These are phyloP conservation scores for Singerocomus rubriflavus DNA, from an alignment of 1,284 basidiomycete genomes.

Conservation along the genomic window DNA sequence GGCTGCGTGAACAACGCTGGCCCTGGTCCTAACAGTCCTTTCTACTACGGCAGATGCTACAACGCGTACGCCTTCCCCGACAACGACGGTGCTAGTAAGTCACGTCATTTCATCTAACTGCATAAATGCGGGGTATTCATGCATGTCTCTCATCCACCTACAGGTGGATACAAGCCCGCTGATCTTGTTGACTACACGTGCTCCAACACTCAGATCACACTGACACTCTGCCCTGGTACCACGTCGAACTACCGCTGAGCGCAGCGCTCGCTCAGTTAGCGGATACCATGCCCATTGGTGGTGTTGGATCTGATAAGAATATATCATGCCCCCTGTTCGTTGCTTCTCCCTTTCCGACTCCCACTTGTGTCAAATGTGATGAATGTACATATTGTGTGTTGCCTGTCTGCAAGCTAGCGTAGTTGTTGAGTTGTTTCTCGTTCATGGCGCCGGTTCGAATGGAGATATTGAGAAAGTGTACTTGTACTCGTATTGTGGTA, in stretches of 20 bases:
- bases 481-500: too few relatives aligned
- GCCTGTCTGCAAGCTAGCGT: not conserved
- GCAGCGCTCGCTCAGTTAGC: not conserved
- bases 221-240: conserved; percentile 33
- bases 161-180: conserved; percentile 24
- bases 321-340: not conserved
- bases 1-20: conserved; percentile 29
- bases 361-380: not conserved
- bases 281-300: not conserved
- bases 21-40: conserved; percentile 30
- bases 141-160: not conserved
- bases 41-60: conserved; percentile 29
- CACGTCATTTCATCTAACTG: not conserved
- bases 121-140: not conserved
- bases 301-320: not conserved
- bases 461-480: not conserved
- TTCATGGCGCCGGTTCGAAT: not conserved
- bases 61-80: conserved; percentile 35
- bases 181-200: conserved; percentile 33
- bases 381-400: not conserved
- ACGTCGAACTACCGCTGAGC: conserved; percentile 23
- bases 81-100: conserved; percentile 31
- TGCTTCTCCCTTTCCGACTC: not conserved
- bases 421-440: not conserved
- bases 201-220: conserved; percentile 28